A percentile compares a stretch with the other conserved stretches of the same genome.
phyloP scores from a whole-genome alignment of 2,329 filamentous ascomycete species.

The Neocatenulostroma microsporum region DNA sequence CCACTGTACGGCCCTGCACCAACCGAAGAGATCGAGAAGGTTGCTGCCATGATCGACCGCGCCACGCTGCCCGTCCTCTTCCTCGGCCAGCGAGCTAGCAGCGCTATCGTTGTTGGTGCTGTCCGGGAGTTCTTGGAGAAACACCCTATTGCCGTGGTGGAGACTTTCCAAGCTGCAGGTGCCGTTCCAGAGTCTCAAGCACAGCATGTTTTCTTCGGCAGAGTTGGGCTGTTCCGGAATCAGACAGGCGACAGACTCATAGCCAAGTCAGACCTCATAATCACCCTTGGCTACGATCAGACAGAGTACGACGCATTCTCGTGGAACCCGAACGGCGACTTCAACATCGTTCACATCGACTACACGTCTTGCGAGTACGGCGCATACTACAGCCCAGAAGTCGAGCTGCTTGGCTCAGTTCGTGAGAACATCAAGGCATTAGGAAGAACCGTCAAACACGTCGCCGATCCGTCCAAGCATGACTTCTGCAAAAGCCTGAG shows the following conservation, averaged over 20 bases:
- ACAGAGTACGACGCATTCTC: constrained; percentile 41
- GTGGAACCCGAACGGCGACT: constrained; percentile 37
- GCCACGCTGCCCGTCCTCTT: constrained; percentile 38
- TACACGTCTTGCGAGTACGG: constrained; percentile 36
- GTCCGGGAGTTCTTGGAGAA: constrained; percentile 37
- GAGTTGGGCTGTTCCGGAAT: constrained; percentile 44
- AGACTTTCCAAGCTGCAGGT: constrained; percentile 46
- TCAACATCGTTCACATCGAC: constrained; percentile 40
- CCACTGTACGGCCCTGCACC: constrained; percentile 37
- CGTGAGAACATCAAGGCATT: constrained; percentile 36
- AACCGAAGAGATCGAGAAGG: constrained; percentile 24
- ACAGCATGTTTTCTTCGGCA: constrained; percentile 39
- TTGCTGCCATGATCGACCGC: constrained; percentile 28
- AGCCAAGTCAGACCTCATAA: constrained; percentile 36
- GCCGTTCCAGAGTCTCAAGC: constrained; percentile 38
- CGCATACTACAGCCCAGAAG: constrained; percentile 34
- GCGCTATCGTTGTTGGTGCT: constrained; percentile 33
- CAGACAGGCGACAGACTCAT: constrained; percentile 42
- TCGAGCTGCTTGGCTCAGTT: constrained; percentile 39
- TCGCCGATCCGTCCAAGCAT: constrained; percentile 31
- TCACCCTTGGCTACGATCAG: constrained; percentile 43
- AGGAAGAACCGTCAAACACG: constrained; percentile 25
- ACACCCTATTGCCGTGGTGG: constrained; percentile 41
- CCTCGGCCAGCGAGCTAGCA: constrained; percentile 39
- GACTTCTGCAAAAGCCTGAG: constrained; percentile 29